phyloP scores from a whole-genome alignment of 257 asterid species.

The Nicotiana tomentosiformis region DNA sequence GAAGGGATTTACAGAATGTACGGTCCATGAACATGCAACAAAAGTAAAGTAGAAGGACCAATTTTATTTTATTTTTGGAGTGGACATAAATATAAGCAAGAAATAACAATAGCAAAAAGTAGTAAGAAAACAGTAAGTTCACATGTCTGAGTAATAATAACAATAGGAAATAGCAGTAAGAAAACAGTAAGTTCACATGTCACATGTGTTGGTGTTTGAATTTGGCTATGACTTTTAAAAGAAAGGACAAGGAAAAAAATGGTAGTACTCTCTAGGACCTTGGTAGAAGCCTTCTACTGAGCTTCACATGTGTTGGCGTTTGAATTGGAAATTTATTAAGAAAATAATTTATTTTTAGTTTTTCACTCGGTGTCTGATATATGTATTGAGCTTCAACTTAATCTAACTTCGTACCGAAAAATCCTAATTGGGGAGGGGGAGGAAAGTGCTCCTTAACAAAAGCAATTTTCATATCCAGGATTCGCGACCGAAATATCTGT shows the following conservation, averaged over 20 bases:
- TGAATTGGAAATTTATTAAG: too few species aligned
- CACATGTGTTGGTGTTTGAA: background rate
- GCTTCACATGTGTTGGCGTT: too few species aligned
- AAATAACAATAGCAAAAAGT: background rate
- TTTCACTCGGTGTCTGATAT: too few species aligned
- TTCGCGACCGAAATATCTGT: too few species aligned
- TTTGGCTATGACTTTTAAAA: background rate
- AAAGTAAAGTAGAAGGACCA: background rate
- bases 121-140: background rate
- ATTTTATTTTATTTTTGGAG: background rate
- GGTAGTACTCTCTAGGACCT: background rate
- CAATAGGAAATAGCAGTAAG: background rate
- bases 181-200: constrained; percentile 7
- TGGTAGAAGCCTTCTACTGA: background rate
- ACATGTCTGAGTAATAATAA: background rate
- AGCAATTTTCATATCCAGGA: too few species aligned
- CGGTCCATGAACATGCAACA: background rate
- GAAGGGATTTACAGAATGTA: constrained; percentile 1
- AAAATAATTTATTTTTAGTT: too few species aligned
- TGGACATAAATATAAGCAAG: background rate
- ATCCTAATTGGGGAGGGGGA: too few species aligned
- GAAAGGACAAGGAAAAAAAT: background rate
- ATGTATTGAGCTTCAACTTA: too few species aligned
- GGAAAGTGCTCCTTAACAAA: too few species aligned
- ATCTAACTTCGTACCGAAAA: too few species aligned